Percentiles rank a stretch among this genome's conserved stretches.
These are phyloP conservation scores for Pythium aphanidermatum DNA, from an alignment of 352 stramenopile species.

Conservation along the genomic window DNA sequence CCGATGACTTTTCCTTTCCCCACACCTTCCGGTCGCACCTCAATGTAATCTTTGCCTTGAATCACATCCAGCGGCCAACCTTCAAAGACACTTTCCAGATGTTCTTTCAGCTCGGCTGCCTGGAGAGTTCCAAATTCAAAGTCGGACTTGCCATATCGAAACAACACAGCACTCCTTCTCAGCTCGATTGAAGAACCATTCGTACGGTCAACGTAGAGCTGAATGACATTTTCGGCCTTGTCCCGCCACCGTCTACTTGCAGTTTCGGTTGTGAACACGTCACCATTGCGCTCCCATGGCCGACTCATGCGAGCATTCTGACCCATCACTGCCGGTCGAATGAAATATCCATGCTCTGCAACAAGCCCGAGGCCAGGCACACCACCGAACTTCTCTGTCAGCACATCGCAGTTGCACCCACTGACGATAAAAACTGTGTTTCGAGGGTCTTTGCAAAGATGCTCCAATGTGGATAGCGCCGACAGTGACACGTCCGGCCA, in stretches of 20 bases:
- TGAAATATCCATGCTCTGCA: constrained; percentile 98
- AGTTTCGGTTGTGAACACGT: constrained; percentile 50
- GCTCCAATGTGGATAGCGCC: constrained; percentile 80
- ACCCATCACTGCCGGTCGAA: constrained; percentile 52
- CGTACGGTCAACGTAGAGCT: constrained; percentile 97
- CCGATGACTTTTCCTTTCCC: constrained; percentile 96
- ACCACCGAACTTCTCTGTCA: constrained; percentile 92
- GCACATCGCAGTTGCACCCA: constrained; percentile 94
- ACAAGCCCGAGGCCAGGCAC: constrained; percentile 95
- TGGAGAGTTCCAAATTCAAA: constrained; percentile 98
- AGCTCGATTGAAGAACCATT: constrained; percentile 98
- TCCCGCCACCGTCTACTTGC: constrained; percentile 88
- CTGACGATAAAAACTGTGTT: constrained; percentile 98
- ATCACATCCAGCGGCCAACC: constrained; percentile 74
- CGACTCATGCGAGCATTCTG: constrained; percentile 55
- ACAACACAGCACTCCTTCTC: constrained; percentile 97
- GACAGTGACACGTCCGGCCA: constrained; percentile 76
- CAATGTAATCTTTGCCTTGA: constrained; percentile 95
- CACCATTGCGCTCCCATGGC: constrained; percentile 64
- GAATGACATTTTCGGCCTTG: constrained; percentile 94
- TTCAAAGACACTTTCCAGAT: constrained; percentile 93
- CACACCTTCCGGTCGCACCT: constrained; percentile 95
- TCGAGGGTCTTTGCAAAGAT: constrained; percentile 90
- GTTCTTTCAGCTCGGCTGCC: constrained; percentile 95
- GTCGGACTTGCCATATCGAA: constrained; percentile 98